A percentile compares a stretch with the other conserved stretches of the same genome.
Evolutionary conservation across 495 filamentous ascomycete genomes (phyloP).

Genomic region (Hypoxylon fuscum): DNA sequence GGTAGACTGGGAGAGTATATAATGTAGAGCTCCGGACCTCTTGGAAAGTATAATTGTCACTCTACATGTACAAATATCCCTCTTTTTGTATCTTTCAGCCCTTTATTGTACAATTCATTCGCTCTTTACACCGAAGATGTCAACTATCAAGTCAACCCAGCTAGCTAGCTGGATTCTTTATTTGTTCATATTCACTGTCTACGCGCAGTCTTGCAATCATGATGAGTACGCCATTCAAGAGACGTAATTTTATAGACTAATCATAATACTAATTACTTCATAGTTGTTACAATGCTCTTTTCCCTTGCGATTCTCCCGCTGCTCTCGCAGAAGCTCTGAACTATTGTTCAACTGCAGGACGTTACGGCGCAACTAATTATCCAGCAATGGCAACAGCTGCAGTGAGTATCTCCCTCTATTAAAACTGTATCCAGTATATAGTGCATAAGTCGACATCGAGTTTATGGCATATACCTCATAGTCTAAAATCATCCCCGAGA

Average conservation of each 20-base stretch:
- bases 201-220: slow-evolving; percentile 35
- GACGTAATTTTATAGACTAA: background rate
- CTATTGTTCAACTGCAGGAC: slow-evolving; percentile 40
- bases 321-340: slow-evolving; percentile 30
- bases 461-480: background rate
- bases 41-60: background rate
- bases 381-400: slow-evolving; percentile 38
- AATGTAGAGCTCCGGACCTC: background rate
- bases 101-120: slow-evolving; percentile 3
- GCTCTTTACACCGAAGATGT: slow-evolving; percentile 22
- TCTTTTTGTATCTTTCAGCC: slow-evolving; percentile 2
- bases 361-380: slow-evolving; percentile 41
- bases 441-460: no score
- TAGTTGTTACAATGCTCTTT: slow-evolving; percentile 42
- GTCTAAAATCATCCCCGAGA: background rate
- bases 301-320: slow-evolving; percentile 36
- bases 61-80: slow-evolving; percentile 4
- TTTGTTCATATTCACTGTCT: slow-evolving; percentile 26
- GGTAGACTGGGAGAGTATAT: slow-evolving; percentile 7
- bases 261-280: slow-evolving; percentile 1
- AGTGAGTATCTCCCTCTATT: slow-evolving; percentile 21
- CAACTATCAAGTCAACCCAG: slow-evolving; percentile 16
- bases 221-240: slow-evolving; percentile 26
- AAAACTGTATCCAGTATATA: no score
- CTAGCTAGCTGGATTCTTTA: slow-evolving; percentile 31